Conservation (phyloP, 163 green algal species). For the Prototheca cutis region DNA sequence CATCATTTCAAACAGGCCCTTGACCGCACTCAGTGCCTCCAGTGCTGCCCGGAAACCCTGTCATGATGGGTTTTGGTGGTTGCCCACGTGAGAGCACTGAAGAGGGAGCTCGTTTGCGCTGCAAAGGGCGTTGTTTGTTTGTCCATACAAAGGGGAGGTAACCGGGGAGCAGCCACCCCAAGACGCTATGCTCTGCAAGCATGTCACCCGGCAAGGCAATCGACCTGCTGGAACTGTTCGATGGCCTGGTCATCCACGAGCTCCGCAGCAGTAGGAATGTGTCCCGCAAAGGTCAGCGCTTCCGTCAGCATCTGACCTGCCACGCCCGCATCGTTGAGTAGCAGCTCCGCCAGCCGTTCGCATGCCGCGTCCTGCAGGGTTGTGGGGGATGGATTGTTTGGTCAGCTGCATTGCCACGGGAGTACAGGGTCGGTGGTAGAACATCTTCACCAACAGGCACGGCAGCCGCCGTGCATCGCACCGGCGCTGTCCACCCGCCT, state of each 20-base stretch:
- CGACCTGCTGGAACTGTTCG: conserved; percentile 40
- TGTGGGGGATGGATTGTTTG: neutral
- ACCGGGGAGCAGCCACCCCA: too few relatives aligned
- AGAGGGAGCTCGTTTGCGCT: too few relatives aligned
- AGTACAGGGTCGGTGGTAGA: too few relatives aligned
- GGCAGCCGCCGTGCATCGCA: too few relatives aligned
- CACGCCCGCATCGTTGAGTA: conserved; percentile 40
- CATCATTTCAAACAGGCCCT: conserved; percentile 79
- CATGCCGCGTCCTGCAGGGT: conserved; percentile 46
- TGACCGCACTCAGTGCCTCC: conserved; percentile 15
- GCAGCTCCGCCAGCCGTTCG: conserved; percentile 62
- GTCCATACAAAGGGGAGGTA: too few relatives aligned
- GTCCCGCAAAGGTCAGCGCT: conserved; percentile 14
- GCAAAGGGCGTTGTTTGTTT: too few relatives aligned
- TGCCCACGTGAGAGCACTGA: neutral
- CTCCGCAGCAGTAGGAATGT: neutral
- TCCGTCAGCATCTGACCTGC: conserved; percentile 26
- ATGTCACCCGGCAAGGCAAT: too few relatives aligned
- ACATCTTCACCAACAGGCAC: too few relatives aligned
- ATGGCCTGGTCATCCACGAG: conserved; percentile 8
- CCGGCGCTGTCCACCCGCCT: too few relatives aligned
- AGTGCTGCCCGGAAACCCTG: conserved; percentile 28
- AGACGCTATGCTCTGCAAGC: too few relatives aligned
- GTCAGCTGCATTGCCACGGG: neutral
- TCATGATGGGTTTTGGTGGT: conserved; percentile 6